Evolutionary conservation across 352 stramenopile genomes (phyloP), one percentile per base, ranked within the genome.

Genomic region (Globisporangium sylvaticum): DNA sequence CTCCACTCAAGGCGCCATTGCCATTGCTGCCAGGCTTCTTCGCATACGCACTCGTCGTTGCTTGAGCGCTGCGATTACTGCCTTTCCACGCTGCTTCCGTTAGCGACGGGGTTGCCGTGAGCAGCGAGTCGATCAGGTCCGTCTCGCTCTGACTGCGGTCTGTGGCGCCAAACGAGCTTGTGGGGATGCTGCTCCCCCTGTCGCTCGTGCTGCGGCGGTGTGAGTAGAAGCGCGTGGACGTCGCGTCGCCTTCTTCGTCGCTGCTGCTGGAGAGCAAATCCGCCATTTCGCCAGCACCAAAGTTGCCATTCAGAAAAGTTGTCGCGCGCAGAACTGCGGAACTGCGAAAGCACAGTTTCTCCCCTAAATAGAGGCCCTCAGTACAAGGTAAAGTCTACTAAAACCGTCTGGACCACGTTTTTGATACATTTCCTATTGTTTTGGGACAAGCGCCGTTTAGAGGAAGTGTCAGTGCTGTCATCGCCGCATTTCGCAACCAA

Each of bases 191-290:
- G 6, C 20, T 48, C 18, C 44, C 54, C 46, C 32, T 55, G 34
- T 39, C 62, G 22, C 1, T 31, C n/a, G 18, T 22, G 9, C 3
- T 25, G 10, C 34, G n/a, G n/a, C n/a, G n/a, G n/a, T n/a, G n/a
- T n/a, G 15, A 12, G 29, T 29, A 7, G 63, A 68, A 34, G 31
- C 60, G 46, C 14, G 39, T 52, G 24, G 63, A 27, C 8, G 22
- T 18, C 22, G 27, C n/a, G 65, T 29, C 32, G 18, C 50, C 27
- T 46, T 63, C 66, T 15, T 89, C 83, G 24, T 89, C 76, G 57
- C 83, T 77, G 67, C 79, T 89, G 67, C 80, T 92, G 1, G 73
- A 81, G 64, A 92, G 79, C 69, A 92, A 73, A 52, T 92, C 84
- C 46, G 84, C 77, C 74, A 85, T 85, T 22, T n/a, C 31, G 55